A percentile compares a stretch with the other conserved stretches of the same genome.
Evolutionary conservation across 2,329 filamentous ascomycete genomes (phyloP).

Genomic region (Drechmeria coniospora): DNA sequence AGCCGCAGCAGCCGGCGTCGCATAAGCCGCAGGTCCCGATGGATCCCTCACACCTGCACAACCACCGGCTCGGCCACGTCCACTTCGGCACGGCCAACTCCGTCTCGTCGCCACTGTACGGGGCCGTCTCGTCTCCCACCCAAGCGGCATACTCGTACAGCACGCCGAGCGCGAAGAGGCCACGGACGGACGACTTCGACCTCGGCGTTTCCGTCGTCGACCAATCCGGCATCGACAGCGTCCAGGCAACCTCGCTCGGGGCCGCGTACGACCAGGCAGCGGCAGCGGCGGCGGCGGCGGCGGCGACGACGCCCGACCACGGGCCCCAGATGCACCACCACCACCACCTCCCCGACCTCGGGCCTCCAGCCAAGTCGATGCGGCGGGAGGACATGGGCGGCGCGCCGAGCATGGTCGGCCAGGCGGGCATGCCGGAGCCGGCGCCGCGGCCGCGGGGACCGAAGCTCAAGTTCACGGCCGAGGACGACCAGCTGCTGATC

Average conservation of each 20-base stretch:
- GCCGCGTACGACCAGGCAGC: constrained; percentile 32
- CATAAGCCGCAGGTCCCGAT: constrained; percentile 35
- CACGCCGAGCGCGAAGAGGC: constrained; percentile 29
- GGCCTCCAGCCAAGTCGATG: constrained; percentile 52
- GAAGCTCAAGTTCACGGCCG: constrained; percentile 85
- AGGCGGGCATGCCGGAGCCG: constrained; percentile 73
- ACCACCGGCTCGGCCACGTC: constrained; percentile 34
- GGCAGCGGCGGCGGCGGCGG: constrained; percentile 12
- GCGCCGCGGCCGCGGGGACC: constrained; percentile 69
- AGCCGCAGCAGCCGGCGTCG: constrained; percentile 25
- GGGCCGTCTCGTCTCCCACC: constrained; percentile 28
- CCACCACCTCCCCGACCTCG: constrained; percentile 62
- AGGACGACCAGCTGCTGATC: constrained; percentile 76
- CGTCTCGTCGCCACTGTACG: constrained; percentile 36
- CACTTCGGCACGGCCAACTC: constrained; percentile 35
- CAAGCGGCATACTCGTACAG: constrained; percentile 16
- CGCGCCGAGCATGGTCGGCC: constrained; percentile 72
- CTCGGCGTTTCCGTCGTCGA: constrained; percentile 37
- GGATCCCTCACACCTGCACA: constrained; percentile 38
- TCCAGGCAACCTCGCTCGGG: constrained; percentile 38
- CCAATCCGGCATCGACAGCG: constrained; percentile 37
- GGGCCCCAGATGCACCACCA: constrained; percentile 47
- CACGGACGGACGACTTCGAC: constrained; percentile 43
- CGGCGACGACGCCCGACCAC: constrained; percentile 1
- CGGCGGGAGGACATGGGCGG: constrained; percentile 43